Evolutionary conservation across 2,329 filamentous ascomycete genomes (phyloP).

Genomic region (Fusarium sp.): DNA sequence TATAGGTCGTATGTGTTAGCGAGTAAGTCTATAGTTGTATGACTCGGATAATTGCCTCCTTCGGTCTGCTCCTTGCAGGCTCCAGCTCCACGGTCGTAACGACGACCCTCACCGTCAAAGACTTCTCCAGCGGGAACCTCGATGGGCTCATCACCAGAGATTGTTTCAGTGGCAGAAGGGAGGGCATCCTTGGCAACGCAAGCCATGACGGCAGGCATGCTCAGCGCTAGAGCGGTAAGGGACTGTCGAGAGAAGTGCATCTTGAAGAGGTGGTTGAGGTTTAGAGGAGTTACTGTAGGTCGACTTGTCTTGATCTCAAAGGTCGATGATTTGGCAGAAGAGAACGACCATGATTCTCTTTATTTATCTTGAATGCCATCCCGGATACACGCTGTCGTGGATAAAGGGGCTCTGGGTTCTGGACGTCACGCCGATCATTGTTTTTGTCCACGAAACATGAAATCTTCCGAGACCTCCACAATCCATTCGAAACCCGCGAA

Average conservation of each 20-base stretch:
- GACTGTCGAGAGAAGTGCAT: slow-evolving; percentile 9
- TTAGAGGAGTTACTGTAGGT: not conserved
- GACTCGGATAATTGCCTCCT: slow-evolving; percentile 52
- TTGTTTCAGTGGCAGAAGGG: slow-evolving; percentile 44
- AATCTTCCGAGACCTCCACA: not conserved
- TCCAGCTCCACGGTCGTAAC: slow-evolving; percentile 54
- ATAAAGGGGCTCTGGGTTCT: not conserved
- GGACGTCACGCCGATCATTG: not conserved
- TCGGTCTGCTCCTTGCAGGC: slow-evolving; percentile 56
- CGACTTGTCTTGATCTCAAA: not conserved
- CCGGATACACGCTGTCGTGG: not conserved
- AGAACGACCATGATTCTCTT: not conserved
- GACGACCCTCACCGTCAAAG: slow-evolving; percentile 51
- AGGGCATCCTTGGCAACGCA: slow-evolving; percentile 46
- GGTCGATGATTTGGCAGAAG: not conserved
- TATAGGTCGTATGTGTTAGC: not conserved
- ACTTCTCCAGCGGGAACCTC: slow-evolving; percentile 47
- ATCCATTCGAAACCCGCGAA: not conserved
- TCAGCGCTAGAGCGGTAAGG: slow-evolving; percentile 22
- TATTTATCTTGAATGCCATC: not conserved
- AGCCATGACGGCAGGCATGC: slow-evolving; percentile 49
- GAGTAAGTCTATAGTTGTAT: too few relatives aligned
- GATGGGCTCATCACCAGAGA: slow-evolving; percentile 48
- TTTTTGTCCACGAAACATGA: not conserved
- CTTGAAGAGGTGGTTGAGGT: not conserved